Base-by-base conservation (phyloP, 2,329 filamentous ascomycete genomes). In the Xylaria sp. region DNA sequence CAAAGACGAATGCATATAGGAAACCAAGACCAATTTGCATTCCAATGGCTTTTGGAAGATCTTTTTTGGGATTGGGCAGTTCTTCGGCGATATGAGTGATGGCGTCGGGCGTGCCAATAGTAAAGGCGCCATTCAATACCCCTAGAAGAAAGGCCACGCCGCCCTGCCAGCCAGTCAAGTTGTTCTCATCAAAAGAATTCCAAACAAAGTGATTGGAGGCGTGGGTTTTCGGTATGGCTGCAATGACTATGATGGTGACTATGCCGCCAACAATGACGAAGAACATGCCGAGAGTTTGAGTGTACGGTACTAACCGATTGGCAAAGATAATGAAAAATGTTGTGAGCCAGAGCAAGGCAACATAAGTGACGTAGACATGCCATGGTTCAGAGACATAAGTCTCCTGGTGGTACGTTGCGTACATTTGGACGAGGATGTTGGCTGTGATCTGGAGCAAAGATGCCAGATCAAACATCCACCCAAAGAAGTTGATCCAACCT, bases 81-180 rank as follows among this genome's bases (percentile, higher is more conserved):
- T 88, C 85, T 71, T 89, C 86, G 4, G 84, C 83, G 68, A 88
- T 77, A 72, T 89, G 87, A 8, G 81, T 83, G 17, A 88, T 85
- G 56, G 84, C 83, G 72, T 90, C 87, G 2, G 86, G 85, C 0
- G 85, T 88, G 17, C 87, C 87, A 25, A 90, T 84, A 19, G 85
- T 86, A 70, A 87, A 90, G 10, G 87, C 85, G 4, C 87, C 87
- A 67, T 89, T 90, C 23, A 90, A 78, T 72, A 90, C 87, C 17
- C 87, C 87, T 0, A 84, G 77, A 25, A 89, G 76, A 64, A 90
- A 90, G 2, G 86, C 86, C n/a, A 90, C 83, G 15, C 86, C 86
- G 44, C 85, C 78, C 67, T 67, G 77, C 84, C 74, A 84, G 53
- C 85, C 85, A 69, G 76, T 85, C 67, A 73, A 68, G 62, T 83